phyloP scores from a whole-genome alignment of 768 basidiomycete species.

The Boletus pseudopeckii region DNA sequence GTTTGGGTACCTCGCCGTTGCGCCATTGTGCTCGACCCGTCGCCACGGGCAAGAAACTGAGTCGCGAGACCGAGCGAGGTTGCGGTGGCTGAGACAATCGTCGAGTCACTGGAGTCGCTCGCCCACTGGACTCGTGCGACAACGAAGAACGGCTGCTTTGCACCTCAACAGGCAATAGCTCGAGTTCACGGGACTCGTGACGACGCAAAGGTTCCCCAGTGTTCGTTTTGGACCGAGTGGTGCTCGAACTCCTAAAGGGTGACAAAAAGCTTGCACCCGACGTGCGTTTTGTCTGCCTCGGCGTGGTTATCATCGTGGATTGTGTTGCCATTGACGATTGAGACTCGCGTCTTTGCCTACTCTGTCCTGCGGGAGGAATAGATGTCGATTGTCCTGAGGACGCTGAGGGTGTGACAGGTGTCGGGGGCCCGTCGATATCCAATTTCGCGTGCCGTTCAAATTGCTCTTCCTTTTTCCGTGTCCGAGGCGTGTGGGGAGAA shows the following conservation, averaged over 20 bases:
- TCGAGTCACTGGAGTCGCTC: slow-evolving; percentile 11
- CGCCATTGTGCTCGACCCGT: slow-evolving; percentile 17
- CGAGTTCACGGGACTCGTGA: slow-evolving; percentile 14
- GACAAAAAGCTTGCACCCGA: slow-evolving; percentile 31
- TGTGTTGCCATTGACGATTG: slow-evolving; percentile 24
- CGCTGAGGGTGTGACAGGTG: not conserved
- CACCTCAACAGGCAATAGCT: slow-evolving; percentile 23
- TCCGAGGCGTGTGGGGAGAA: slow-evolving; percentile 25
- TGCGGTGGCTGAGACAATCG: slow-evolving; percentile 11
- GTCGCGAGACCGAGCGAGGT: slow-evolving; percentile 20
- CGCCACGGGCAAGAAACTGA: slow-evolving; percentile 21
- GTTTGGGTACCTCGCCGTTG: slow-evolving; percentile 35
- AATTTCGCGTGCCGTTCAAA: slow-evolving; percentile 25
- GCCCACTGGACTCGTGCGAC: slow-evolving; percentile 17
- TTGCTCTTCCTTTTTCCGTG: slow-evolving; percentile 25
- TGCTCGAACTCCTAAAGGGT: slow-evolving; percentile 20
- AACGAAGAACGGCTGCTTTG: slow-evolving; percentile 22
- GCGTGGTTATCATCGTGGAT: slow-evolving; percentile 12
- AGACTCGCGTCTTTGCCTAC: slow-evolving; percentile 17
- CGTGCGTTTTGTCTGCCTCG: slow-evolving; percentile 20
- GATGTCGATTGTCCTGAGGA: slow-evolving; percentile 5
- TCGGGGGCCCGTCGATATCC: slow-evolving; percentile 12
- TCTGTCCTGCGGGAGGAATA: not conserved
- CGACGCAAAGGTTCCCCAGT: slow-evolving; percentile 9
- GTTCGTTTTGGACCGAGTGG: slow-evolving; percentile 8